phyloP scores from a whole-genome alignment of 2,329 filamentous ascomycete species.

The Fusarium dlaminii region DNA sequence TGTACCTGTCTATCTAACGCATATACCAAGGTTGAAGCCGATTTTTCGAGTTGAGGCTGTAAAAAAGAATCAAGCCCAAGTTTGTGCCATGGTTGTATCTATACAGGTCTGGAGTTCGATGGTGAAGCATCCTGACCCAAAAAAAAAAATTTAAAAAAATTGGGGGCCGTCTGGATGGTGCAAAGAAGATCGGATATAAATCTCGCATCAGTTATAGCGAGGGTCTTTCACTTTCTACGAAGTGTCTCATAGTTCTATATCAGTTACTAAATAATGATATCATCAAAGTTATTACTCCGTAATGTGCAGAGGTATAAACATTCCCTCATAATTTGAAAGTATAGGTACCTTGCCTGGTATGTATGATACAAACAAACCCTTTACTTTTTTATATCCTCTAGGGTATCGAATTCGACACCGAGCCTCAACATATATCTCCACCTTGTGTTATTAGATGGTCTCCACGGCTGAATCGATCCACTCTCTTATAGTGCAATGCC shows the following conservation, averaged over 20 bases:
- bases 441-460: neutral
- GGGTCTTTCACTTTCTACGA: neutral
- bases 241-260: neutral
- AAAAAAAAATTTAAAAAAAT: neutral
- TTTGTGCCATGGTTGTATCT: constrained; percentile 6
- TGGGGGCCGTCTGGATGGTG: neutral
- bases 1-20: constrained; percentile 2
- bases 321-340: neutral
- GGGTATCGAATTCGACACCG: constrained; percentile 19
- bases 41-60: constrained; percentile 3
- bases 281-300: neutral
- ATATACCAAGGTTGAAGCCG: neutral
- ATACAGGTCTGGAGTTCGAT: neutral
- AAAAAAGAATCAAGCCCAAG: neutral
- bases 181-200: neutral
- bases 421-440: constrained; percentile 11
- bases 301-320: neutral
- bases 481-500: neutral
- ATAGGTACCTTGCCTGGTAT: neutral
- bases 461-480: constrained; percentile 9
- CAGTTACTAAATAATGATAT: neutral
- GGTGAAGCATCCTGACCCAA: neutral
- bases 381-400: neutral
- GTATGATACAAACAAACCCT: too few species aligned
- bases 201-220: neutral